These are phyloP conservation scores for Globisporangium apiculatum DNA, from an alignment of 352 stramenopile genomes.

Conservation along the genomic window DNA sequence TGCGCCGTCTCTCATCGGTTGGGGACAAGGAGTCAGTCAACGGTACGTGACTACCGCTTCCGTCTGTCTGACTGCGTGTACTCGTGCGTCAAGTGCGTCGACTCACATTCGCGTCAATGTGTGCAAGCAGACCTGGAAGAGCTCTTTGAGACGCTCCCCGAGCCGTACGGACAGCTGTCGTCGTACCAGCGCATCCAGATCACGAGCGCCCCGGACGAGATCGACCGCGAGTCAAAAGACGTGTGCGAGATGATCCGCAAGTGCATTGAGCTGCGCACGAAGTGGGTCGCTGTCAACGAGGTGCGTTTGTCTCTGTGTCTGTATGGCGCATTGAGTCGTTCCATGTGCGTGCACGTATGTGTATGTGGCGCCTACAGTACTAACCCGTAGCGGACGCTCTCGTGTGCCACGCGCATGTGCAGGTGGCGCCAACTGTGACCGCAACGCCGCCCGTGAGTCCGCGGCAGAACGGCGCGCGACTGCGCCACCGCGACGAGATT, in stretches of 20 bases:
- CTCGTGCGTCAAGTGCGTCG: no score
- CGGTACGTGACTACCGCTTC: constrained; percentile 1
- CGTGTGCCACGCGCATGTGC: not conserved
- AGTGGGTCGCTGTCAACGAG: constrained; percentile 63
- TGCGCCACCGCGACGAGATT: constrained; percentile 71
- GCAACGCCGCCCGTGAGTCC: constrained; percentile 22
- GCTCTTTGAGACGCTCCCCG: constrained; percentile 74
- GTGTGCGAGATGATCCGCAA: constrained; percentile 78
- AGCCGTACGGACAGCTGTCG: constrained; percentile 64
- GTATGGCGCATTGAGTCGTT: no score
- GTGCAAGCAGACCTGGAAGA: constrained; percentile 21
- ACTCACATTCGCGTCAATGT: not conserved
- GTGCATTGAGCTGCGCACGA: constrained; percentile 55
- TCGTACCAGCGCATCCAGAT: constrained; percentile 80
- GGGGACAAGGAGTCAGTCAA: constrained; percentile 17
- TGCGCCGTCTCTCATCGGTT: constrained; percentile 45
- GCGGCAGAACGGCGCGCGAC: constrained; percentile 21
- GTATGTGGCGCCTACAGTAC: no score
- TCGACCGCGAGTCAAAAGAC: constrained; percentile 69
- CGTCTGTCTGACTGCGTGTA: not conserved
- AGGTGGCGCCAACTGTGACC: constrained; percentile 5
- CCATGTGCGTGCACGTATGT: no score
- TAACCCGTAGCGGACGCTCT: no score
- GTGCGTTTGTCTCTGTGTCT: not conserved
- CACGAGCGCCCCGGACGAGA: constrained; percentile 48